These are phyloP conservation scores for Cladochytrium replicatum DNA, from an alignment of 192 early-diverging fungal genomes.

Conservation along the genomic window DNA sequence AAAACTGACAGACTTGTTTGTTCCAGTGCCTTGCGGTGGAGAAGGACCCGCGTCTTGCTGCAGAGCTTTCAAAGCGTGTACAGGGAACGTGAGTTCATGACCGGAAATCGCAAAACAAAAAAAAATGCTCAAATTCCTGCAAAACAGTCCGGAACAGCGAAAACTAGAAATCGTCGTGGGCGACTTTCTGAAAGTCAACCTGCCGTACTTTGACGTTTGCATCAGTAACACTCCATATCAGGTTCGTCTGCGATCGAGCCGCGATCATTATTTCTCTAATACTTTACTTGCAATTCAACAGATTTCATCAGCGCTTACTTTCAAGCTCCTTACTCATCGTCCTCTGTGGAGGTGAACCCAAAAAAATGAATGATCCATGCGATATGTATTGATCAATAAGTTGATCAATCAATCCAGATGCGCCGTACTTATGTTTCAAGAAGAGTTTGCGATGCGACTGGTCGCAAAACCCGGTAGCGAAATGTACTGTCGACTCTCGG, in stretches of 20 bases:
- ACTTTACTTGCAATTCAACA: no score
- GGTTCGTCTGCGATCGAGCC: no score
- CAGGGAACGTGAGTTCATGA: conserved; percentile 76
- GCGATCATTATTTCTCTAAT: no score
- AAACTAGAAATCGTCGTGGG: conserved; percentile 92
- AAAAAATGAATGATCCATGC: no score
- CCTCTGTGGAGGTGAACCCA: conserved; percentile 55
- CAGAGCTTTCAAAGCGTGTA: conserved; percentile 96
- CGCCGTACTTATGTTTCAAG: conserved; percentile 98
- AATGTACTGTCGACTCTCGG: conserved; percentile 83
- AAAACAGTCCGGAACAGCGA: conserved; percentile 60
- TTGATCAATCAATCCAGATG: no score
- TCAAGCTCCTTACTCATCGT: conserved; percentile 93
- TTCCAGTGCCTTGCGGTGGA: conserved; percentile 70
- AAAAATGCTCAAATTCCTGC: no score
- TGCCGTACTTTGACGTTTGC: conserved; percentile 97
- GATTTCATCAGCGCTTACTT: conserved; percentile 90
- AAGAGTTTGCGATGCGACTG: conserved; percentile 92
- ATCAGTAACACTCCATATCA: conserved; percentile 98
- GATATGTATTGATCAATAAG: no score
- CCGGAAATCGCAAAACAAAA: no score
- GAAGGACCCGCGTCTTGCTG: conserved; percentile 92
- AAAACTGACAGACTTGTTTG: no score
- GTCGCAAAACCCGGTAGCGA: conserved; percentile 89
- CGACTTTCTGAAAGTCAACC: conserved; percentile 92